Percentiles rank a stretch among this genome's conserved stretches.
These are phyloP conservation scores for Tylopilus orsonianus DNA, from an alignment of 1,284 basidiomycete genomes.

Conservation along the genomic window DNA sequence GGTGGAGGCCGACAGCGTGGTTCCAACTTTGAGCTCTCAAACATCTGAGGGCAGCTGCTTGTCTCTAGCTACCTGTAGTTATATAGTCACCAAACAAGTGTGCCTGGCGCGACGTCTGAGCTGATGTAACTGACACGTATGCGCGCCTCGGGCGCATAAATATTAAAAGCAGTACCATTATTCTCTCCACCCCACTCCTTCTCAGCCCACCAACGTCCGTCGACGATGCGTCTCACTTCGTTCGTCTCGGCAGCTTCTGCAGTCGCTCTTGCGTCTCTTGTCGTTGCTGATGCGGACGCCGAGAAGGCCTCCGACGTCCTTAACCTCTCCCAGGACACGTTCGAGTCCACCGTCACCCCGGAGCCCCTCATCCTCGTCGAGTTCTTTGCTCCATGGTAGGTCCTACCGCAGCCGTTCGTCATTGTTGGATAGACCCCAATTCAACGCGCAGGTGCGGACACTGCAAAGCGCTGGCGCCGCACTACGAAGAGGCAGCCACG, in stretches of 20 bases:
- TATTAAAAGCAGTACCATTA: no score
- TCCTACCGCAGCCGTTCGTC: constrained; percentile 3
- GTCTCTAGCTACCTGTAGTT: neutral
- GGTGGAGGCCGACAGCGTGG: constrained; percentile 62
- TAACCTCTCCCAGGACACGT: constrained; percentile 69
- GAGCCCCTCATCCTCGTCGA: constrained; percentile 89
- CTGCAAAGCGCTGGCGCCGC: constrained; percentile 89
- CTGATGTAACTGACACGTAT: constrained; percentile 32
- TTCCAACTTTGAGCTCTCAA: constrained; percentile 63
- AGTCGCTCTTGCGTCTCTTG: constrained; percentile 56
- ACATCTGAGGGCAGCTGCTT: constrained; percentile 37
- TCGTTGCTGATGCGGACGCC: constrained; percentile 55
- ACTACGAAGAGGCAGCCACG: constrained; percentile 97
- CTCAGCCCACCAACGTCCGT: constrained; percentile 2
- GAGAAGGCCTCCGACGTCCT: constrained; percentile 77
- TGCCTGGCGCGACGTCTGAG: no score
- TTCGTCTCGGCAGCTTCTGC: constrained; percentile 49
- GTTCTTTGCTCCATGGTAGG: constrained; percentile 91
- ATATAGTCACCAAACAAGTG: neutral
- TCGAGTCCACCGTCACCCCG: constrained; percentile 66
- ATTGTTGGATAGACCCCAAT: neutral
- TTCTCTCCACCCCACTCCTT: neutral
- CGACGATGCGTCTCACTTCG: constrained; percentile 64
- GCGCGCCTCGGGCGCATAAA: constrained; percentile 8
- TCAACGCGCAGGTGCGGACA: constrained; percentile 70